Evolutionary conservation across 2,329 filamentous ascomycete genomes (phyloP).

Genomic region (Sporothrix phasma): DNA sequence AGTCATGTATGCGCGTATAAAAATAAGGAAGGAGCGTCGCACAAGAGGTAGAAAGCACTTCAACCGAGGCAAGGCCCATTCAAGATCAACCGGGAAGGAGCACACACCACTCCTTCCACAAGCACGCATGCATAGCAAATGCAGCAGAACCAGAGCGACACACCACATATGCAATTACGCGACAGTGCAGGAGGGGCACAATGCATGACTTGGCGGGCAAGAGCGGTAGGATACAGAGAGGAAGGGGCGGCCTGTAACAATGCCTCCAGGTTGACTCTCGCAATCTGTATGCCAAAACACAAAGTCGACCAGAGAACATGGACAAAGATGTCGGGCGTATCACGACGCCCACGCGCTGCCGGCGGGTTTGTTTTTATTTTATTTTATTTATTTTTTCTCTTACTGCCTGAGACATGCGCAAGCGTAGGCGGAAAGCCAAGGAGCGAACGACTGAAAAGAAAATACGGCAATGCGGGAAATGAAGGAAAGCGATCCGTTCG

Average conservation of each 20-base stretch:
- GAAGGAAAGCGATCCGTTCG: not conserved
- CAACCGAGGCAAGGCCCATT: not conserved
- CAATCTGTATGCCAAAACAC: not conserved
- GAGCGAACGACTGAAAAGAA: not conserved
- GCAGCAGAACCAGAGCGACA: not conserved
- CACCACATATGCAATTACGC: not conserved
- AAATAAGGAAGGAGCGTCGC: not conserved
- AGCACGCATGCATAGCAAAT: not conserved
- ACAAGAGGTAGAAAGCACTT: not conserved
- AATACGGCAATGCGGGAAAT: not conserved
- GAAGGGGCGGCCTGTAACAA: not conserved
- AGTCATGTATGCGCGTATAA: not conserved
- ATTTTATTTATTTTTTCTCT: not conserved
- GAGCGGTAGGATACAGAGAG: not conserved
- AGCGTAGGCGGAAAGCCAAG: conserved; percentile 2
- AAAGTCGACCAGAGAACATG: not conserved
- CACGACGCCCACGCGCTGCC: not conserved
- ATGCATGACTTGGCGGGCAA: not conserved
- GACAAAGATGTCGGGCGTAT: not conserved
- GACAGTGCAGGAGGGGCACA: not conserved
- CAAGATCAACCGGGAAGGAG: not conserved
- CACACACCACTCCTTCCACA: not conserved
- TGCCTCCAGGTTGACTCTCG: not conserved
- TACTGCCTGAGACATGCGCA: conserved; percentile 11
- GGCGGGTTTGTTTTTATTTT: not conserved